phyloP scores from a whole-genome alignment of 73 alveolate genomes.

The Paramecium biaurelia region DNA sequence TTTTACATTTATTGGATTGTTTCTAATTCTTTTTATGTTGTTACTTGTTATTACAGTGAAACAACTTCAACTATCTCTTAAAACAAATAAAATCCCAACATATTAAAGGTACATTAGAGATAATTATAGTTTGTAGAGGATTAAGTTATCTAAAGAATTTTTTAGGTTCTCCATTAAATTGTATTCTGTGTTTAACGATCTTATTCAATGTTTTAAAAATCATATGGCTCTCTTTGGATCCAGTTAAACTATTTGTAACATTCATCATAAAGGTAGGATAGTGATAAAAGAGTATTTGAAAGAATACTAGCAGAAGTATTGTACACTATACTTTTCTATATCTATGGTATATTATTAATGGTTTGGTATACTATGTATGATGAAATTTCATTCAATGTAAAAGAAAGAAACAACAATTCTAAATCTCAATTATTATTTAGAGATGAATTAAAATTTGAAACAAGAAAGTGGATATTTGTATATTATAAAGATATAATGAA shows the following conservation, averaged over 20 bases:
- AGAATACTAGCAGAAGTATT: slow-evolving; percentile 35
- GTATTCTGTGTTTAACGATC: neutral
- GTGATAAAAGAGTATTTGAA: neutral
- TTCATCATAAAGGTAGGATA: neutral
- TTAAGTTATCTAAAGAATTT: neutral
- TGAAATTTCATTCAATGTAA: slow-evolving; percentile 28
- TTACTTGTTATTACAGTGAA: neutral
- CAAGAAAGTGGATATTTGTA: neutral
- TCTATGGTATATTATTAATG: slow-evolving; percentile 16
- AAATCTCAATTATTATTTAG: neutral
- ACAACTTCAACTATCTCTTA: neutral
- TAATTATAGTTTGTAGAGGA: neutral
- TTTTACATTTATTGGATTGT: neutral
- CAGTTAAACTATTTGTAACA: neutral
- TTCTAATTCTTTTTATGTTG: neutral
- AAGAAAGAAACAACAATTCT: neutral
- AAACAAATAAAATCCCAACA: neutral
- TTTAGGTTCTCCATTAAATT: slow-evolving; percentile 23
- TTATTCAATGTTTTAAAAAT: neutral
- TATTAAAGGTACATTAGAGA: neutral
- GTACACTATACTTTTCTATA: neutral
- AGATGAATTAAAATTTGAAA: neutral
- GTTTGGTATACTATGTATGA: slow-evolving; percentile 53
- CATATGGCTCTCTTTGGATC: neutral
- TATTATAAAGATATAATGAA: slow-evolving; percentile 39